Base-by-base conservation (phyloP, 169 alveolate species). In the Prorocentrum cordatum region DNA sequence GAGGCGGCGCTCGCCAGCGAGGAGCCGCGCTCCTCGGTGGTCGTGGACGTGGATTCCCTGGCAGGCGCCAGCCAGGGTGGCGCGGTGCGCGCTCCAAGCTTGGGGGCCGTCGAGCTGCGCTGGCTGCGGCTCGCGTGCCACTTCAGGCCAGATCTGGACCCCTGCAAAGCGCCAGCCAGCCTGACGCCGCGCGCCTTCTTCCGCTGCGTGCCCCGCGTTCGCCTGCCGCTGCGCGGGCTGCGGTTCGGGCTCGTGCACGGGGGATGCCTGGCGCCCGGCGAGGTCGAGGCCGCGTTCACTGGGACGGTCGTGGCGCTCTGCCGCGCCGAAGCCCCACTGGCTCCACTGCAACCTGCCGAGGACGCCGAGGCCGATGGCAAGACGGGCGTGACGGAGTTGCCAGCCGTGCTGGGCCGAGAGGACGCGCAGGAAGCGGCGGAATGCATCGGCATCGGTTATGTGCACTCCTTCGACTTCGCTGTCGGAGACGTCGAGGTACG, bases 41-140 rank as follows among this genome's bases (percentile, higher is more conserved):
- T 77, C 33, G 88, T 77, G 75, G 75, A 59, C 26, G 64, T 77
- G 75, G 88, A 77, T 2, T 59, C 73, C 7, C 73, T 39, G 12
- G 72, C 62, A 20, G 71, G 75, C 2, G 62, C 61, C 22, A 67
- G 62, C 14, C 50, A 14, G 22, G 50, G 14, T 39, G 22, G 50
- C 50, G 50, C 7, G 10, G 45, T 62, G 45, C 20, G 31, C 5
- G n/a, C n/a, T n/a, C n/a, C n/a, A n/a, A 38, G 75, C 31, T 62
- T 62, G 0, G n/a, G 35, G 26, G 62, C 88, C 2, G 88, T 45
- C n/a, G 75, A 77, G 75, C 36, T 77, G 64, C 50, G 88, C 14
- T 77, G 88, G 88, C 88, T 77, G 4, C 68, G 88, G 36, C n/a
- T 77, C 35, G 88, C 88, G 5, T 61, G 47, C 1, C 88, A 77